Conservation (phyloP, 2,329 filamentous ascomycete species). For the Lomentospora prolificans region DNA sequence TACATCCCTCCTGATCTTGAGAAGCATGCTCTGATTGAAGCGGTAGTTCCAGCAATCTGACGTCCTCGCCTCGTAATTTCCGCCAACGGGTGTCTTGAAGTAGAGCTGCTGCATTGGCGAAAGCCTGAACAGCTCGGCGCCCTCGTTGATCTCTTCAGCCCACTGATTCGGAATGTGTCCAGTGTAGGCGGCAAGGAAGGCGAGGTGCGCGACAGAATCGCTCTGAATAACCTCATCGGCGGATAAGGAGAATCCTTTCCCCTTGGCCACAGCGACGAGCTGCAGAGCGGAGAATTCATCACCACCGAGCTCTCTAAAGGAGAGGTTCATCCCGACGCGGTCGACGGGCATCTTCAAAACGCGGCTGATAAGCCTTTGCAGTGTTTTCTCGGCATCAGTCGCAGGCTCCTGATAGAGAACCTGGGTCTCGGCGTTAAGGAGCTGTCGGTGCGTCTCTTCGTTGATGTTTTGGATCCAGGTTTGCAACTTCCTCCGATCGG, state of each 20-base stretch:
- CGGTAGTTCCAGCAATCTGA: constrained; percentile 27
- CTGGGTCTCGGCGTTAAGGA: constrained; percentile 31
- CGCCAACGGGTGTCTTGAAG: constrained; percentile 36
- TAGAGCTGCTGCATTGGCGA: constrained; percentile 46
- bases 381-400: constrained; percentile 27
- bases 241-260: constrained; percentile 26
- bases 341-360: constrained; percentile 26
- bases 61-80: constrained; percentile 20
- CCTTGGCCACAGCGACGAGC: constrained; percentile 26
- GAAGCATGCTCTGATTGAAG: constrained; percentile 41
- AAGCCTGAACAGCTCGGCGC: constrained; percentile 28
- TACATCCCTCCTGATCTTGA: constrained; percentile 31
- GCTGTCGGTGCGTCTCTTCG: constrained; percentile 32
- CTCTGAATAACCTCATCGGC: constrained; percentile 26
- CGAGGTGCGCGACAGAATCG: constrained; percentile 27
- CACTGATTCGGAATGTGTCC: constrained; percentile 20
- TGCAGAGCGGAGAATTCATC: constrained; percentile 28
- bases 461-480: constrained; percentile 46
- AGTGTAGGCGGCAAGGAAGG: constrained; percentile 23
- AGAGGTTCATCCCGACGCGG: constrained; percentile 33
- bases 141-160: constrained; percentile 17
- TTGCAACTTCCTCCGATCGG: constrained; percentile 34
- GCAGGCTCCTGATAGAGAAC: constrained; percentile 23
- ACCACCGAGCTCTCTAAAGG: constrained; percentile 29
- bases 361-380: constrained; percentile 28